These are phyloP conservation scores for Gloeophyllum trabeum DNA, from an alignment of 768 basidiomycete species.

Conservation along the genomic window DNA sequence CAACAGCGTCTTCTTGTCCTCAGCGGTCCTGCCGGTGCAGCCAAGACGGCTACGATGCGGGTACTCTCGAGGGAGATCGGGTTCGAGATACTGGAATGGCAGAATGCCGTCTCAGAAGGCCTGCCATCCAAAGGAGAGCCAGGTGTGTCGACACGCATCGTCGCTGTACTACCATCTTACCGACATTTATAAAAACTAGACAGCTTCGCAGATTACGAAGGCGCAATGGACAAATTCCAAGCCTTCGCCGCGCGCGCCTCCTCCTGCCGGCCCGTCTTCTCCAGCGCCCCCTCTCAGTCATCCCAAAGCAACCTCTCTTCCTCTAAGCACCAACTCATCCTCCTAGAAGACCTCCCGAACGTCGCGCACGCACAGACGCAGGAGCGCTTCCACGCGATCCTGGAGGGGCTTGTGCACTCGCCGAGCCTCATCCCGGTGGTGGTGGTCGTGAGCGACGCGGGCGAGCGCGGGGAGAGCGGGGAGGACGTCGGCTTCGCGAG, in stretches of 20 bases:
- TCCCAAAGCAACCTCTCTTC: constrained; percentile 6
- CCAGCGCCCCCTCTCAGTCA: constrained; percentile 6
- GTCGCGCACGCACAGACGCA: constrained; percentile 65
- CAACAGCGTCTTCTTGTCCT: constrained; percentile 70
- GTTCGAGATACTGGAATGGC: constrained; percentile 83
- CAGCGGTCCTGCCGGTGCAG: constrained; percentile 83
- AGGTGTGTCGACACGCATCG: not conserved
- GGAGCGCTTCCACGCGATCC: constrained; percentile 57
- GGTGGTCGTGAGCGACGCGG: constrained; percentile 75
- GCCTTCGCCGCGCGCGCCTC: constrained; percentile 65
- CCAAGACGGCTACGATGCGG: constrained; percentile 79
- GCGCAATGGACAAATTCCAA: constrained; percentile 56
- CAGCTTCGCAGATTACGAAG: constrained; percentile 22
- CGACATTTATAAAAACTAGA: not conserved
- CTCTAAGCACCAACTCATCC: constrained; percentile 45
- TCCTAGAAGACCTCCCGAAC: constrained; percentile 89
- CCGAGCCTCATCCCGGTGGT: constrained; percentile 51
- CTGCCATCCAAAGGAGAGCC: not conserved
- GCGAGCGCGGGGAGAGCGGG: constrained; percentile 55
- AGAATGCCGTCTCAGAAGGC: constrained; percentile 50
- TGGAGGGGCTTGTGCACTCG: constrained; percentile 42
- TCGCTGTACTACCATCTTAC: not conserved
- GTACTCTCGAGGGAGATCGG: constrained; percentile 65
- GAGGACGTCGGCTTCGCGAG: constrained; percentile 38
- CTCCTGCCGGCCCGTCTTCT: constrained; percentile 44